phyloP scores from a whole-genome alignment of 169 alveolate genomes.

The Toxoplasma gondii region DNA sequence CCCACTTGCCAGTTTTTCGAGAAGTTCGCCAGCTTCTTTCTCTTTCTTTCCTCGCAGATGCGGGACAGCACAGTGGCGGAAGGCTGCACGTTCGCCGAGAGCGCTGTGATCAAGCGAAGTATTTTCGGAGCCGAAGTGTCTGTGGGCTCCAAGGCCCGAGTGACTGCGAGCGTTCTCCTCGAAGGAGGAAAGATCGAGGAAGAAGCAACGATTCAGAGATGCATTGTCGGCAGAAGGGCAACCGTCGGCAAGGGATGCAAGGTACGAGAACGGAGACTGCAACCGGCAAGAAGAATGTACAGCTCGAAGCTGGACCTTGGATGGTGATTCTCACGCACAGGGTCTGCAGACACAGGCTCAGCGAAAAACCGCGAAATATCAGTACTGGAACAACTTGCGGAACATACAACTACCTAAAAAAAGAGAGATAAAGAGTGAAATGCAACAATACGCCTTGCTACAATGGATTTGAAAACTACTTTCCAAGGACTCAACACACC shows the following conservation, averaged over 20 bases:
- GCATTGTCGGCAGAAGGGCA: conserved; percentile 47
- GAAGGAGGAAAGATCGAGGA: conserved; percentile 44
- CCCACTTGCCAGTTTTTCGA: not conserved
- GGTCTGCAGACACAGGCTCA: too few relatives aligned
- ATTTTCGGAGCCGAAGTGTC: conserved; percentile 50
- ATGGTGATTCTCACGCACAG: too few relatives aligned
- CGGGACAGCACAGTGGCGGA: conserved; percentile 67
- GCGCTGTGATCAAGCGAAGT: conserved; percentile 63
- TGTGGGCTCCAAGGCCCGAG: conserved; percentile 43
- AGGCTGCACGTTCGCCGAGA: conserved; percentile 52
- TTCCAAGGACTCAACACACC: too few relatives aligned
- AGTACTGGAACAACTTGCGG: too few relatives aligned
- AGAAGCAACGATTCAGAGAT: conserved; percentile 55
- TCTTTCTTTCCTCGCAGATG: conserved; percentile 38
- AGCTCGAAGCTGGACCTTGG: not conserved
- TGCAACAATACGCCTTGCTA: too few relatives aligned
- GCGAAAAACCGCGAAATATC: too few relatives aligned
- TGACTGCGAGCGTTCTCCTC: conserved; percentile 64
- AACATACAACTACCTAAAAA: too few relatives aligned
- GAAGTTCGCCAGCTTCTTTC: not conserved
- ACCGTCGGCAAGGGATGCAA: conserved; percentile 63
- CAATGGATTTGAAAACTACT: too few relatives aligned
- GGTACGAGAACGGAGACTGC: conserved; percentile 24
- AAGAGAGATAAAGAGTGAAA: too few relatives aligned
- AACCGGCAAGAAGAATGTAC: not conserved